Conservation (phyloP, 176 grass and related monocot species). For the Eragrostis nindensis region DNA sequence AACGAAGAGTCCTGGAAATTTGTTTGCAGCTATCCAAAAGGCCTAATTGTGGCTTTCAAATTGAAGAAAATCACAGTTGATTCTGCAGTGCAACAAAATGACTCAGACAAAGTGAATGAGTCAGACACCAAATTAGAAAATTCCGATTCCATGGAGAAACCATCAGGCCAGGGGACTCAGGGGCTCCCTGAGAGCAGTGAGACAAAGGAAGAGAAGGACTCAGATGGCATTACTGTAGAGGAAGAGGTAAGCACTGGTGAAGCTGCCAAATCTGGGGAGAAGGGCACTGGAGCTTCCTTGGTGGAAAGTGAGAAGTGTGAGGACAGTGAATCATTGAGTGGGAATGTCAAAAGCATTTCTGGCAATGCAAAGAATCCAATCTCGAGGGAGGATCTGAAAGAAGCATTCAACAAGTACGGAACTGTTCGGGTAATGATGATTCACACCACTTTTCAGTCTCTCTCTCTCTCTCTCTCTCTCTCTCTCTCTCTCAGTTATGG, state of each 20-base stretch:
- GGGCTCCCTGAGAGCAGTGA: background rate
- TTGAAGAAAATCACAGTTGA: constrained; percentile 48
- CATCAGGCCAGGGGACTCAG: constrained; percentile 12
- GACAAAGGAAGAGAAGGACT: constrained; percentile 16
- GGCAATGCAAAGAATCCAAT: constrained; percentile 46
- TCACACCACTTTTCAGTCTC: background rate
- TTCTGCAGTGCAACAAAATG: constrained; percentile 32
- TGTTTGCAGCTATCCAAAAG: constrained; percentile 69
- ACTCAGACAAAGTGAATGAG: constrained; percentile 29
- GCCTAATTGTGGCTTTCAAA: constrained; percentile 75
- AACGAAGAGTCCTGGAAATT: constrained; percentile 12
- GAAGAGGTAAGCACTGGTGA: constrained; percentile 29
- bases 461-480: constrained; percentile 17
- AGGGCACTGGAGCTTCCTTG: constrained; percentile 29
- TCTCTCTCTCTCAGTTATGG: constrained; percentile 12
- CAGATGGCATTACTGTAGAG: constrained; percentile 8
- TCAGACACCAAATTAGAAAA: constrained; percentile 20
- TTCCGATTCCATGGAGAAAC: constrained; percentile 23
- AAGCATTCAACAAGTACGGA: constrained; percentile 67
- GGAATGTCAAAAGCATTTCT: constrained; percentile 32
- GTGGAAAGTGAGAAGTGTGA: constrained; percentile 35
- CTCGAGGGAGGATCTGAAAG: constrained; percentile 74
- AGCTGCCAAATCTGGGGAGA: constrained; percentile 32
- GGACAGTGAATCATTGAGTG: constrained; percentile 35
- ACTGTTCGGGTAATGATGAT: constrained; percentile 61